Evolutionary conservation across 768 basidiomycete species (phyloP).

Genomic region (Trametes cinnabarina): DNA sequence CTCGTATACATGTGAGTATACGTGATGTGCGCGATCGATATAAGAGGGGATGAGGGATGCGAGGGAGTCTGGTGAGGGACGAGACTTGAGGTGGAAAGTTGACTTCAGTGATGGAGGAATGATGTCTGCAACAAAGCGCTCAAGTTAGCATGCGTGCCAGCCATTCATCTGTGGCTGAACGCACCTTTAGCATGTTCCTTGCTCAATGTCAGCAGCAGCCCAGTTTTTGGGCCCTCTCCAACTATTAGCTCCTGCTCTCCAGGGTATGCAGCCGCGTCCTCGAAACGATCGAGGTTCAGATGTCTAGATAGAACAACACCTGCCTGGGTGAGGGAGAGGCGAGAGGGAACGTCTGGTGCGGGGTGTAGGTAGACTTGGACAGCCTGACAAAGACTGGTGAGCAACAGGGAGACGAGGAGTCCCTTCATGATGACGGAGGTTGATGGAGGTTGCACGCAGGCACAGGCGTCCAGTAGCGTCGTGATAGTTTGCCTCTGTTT

Average conservation of each 20-base stretch:
- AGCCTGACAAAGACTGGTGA: constrained; percentile 43
- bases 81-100: constrained; percentile 43
- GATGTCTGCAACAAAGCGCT: constrained; percentile 41
- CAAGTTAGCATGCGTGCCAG: background rate
- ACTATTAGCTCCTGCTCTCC: constrained; percentile 45
- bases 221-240: constrained; percentile 50
- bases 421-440: constrained; percentile 20
- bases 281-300: constrained; percentile 68
- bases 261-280: constrained; percentile 29
- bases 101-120: constrained; percentile 51
- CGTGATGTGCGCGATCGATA: constrained; percentile 53
- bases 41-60: constrained; percentile 57
- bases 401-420: constrained; percentile 28
- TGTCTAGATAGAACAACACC: constrained; percentile 63
- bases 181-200: constrained; percentile 55
- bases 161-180: constrained; percentile 11
- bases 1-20: constrained; percentile 54
- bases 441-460: background rate
- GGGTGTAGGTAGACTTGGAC: constrained; percentile 63
- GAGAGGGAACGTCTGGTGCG: constrained; percentile 35
- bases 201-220: constrained; percentile 54
- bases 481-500: constrained; percentile 13
- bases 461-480: constrained; percentile 1
- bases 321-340: constrained; percentile 51
- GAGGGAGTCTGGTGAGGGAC: constrained; percentile 39